These are phyloP conservation scores for Dendrocalamus latiflorus DNA, from an alignment of 202 grass and related monocot genomes.

Conservation along the genomic window DNA sequence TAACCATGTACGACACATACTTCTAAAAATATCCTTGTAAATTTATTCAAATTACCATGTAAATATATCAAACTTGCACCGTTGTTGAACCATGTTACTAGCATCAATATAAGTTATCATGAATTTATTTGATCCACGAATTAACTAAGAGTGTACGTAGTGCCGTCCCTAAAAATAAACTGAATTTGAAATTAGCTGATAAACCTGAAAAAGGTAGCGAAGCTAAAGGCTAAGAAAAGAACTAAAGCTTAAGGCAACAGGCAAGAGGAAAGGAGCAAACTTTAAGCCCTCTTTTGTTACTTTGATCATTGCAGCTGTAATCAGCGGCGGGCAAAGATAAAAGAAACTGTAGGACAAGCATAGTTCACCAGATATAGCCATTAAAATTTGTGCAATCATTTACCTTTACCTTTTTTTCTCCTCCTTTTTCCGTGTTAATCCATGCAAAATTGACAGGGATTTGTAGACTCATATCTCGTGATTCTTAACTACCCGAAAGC, in stretches of 20 bases:
- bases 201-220: conserved; percentile 27
- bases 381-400: conserved; percentile 37
- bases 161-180: not conserved
- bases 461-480: conserved; percentile 28
- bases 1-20: not conserved
- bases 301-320: conserved; percentile 55
- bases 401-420: not conserved
- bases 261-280: conserved; percentile 33
- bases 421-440: conserved; percentile 5
- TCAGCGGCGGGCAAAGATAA: conserved; percentile 33
- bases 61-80: not conserved
- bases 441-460: conserved; percentile 9
- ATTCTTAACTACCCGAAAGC: conserved; percentile 36
- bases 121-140: not conserved
- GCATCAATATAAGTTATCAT: not conserved
- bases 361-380: conserved; percentile 21
- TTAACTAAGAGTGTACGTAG: not conserved
- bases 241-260: conserved; percentile 38
- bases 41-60: not conserved
- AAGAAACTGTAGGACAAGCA: conserved; percentile 35
- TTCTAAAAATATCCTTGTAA: not conserved
- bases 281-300: conserved; percentile 45
- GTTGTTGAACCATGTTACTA: not conserved
- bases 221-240: conserved; percentile 52
- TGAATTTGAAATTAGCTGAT: not conserved